Evolutionary conservation across 768 basidiomycete genomes (phyloP), one percentile per base, ranked within the genome.

Genomic region (Leccinum rimulosum): DNA sequence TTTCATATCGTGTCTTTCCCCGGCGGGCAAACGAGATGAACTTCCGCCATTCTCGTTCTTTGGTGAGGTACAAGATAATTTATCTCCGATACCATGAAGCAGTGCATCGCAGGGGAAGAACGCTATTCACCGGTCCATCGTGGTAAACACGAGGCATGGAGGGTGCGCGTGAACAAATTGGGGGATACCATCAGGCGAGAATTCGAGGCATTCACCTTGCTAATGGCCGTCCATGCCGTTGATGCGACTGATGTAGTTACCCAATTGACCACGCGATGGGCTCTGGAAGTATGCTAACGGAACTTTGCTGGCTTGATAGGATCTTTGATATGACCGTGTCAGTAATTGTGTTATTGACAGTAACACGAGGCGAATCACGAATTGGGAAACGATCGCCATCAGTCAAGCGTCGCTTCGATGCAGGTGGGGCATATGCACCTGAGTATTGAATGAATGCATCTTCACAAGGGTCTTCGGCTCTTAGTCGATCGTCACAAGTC

Each of bases 91-190:
- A 55, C 60, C 58, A 60, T 61, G 63, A 69, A 68, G 64, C 61
- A 47, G 61, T 60, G 62, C 67, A 62, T 65, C 71, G 57, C 65
- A 70, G 51, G 57, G 61, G 59, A 59, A 63, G 59, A 58, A 57
- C 47, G 47, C 50, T 56, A 57, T 59, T 61, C 51, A 70, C 64
- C 63, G 50, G 50, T 57, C 50, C 71, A 72, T 63, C 71, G 72
- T 72, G 71, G 70, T 64, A 50, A 64, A 70, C 72, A 73, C 62
- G 71, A 73, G 72, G 71, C 40, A 55, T 25, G 48, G 57, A 61
- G 62, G 61, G 60, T 61, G 54, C 50, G 61, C 55, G 52, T 33
- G 60, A 57, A 55, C 51, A 51, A 61, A 60, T 70, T 35, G 38
- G 59, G 62, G 54, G 36, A 27, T 33, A 52, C 35, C 45, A 55